These are phyloP conservation scores for Rubia tinctorum DNA, from an alignment of 305 asterid genomes.

Conservation along the genomic window DNA sequence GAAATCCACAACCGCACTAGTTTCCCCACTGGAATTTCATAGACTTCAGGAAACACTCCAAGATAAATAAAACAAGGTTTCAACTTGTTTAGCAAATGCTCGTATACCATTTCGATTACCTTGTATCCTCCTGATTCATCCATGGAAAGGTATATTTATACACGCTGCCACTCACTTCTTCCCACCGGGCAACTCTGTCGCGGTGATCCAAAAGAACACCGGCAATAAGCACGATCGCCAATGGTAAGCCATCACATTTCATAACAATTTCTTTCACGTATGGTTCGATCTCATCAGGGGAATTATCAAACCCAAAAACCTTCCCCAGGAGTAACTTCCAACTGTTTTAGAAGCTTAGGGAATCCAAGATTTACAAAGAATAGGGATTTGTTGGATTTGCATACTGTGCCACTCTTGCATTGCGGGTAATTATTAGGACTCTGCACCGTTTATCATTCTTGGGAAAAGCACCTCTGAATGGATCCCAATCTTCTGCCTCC, in stretches of 20 bases:
- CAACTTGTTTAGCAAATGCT: conserved; percentile 44
- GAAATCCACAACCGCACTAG: conserved; percentile 51
- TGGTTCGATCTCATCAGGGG: conserved; percentile 35
- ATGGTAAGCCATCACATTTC: conserved; percentile 27
- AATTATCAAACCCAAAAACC: conserved; percentile 37
- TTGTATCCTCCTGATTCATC: conserved; percentile 17
- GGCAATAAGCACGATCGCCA: conserved; percentile 19
- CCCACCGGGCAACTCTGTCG: not conserved
- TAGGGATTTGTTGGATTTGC: too few species aligned
- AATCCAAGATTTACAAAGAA: conserved; percentile 38
- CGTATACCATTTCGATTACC: conserved; percentile 41
- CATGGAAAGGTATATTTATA: not conserved
- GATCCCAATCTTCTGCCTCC: too few species aligned
- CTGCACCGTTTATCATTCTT: too few species aligned
- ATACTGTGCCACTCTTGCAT: too few species aligned
- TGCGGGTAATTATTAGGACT: too few species aligned
- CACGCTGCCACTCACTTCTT: not conserved
- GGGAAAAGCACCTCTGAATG: too few species aligned
- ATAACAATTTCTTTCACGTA: conserved; percentile 30
- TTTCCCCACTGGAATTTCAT: conserved; percentile 30
- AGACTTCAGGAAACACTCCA: conserved; percentile 59
- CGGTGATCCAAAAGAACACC: conserved; percentile 10
- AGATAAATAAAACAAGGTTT: conserved; percentile 59
- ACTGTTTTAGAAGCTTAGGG: conserved; percentile 33
- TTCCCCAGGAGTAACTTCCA: conserved; percentile 6